phyloP scores from a whole-genome alignment of 768 basidiomycete species.

The Tremella fuciformis region DNA sequence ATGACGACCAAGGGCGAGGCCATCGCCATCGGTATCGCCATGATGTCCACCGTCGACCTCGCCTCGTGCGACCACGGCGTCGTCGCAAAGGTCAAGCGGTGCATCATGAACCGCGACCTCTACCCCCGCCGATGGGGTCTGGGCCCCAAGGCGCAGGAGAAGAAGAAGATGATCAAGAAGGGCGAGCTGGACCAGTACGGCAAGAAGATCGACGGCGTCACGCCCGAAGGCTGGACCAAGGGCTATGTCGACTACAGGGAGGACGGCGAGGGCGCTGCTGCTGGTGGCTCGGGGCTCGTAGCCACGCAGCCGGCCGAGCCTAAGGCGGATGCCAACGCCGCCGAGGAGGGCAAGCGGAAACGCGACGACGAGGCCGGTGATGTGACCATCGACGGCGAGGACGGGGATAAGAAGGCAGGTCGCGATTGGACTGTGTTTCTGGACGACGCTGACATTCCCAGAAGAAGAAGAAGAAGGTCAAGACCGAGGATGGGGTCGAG shows the following conservation, averaged over 20 bases:
- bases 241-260: constrained; percentile 93
- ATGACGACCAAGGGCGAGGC: constrained; percentile 99
- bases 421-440: too few species aligned
- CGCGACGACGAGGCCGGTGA: constrained; percentile 39
- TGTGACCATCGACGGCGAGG: constrained; percentile 25
- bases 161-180: constrained; percentile 98
- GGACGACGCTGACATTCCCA: constrained; percentile 7
- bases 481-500: constrained; percentile 42
- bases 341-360: constrained; percentile 54
- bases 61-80: constrained; percentile 98
- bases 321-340: constrained; percentile 35
- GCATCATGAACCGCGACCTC: constrained; percentile 97
- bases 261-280: constrained; percentile 67
- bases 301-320: constrained; percentile 19
- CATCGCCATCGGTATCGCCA: constrained; percentile 88
- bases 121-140: constrained; percentile 98
- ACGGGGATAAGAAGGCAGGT: constrained; percentile 49
- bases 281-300: constrained; percentile 19
- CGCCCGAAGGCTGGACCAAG: constrained; percentile 84
- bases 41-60: constrained; percentile 98
- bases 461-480: constrained; percentile 49
- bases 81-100: constrained; percentile 97
- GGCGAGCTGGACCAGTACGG: constrained; percentile 95
- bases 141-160: constrained; percentile 92
- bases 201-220: constrained; percentile 78